Evolutionary conservation across 768 basidiomycete species (phyloP), one percentile per base, ranked within the genome.

Genomic region (Crepidotus variabilis): DNA sequence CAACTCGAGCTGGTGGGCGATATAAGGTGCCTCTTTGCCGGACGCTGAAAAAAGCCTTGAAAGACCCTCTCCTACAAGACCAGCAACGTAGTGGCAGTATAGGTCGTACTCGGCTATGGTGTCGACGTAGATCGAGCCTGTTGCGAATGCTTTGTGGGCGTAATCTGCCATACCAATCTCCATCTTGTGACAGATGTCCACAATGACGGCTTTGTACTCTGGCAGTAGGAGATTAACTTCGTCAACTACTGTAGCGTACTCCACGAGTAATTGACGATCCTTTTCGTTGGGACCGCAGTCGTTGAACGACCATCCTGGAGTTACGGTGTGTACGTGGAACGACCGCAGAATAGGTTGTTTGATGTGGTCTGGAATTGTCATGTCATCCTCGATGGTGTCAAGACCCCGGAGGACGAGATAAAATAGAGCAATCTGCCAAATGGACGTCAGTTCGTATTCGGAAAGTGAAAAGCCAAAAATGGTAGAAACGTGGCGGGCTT

Each of bases 321-420:
- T 84, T 21, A 88, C 75, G 4, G 90, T 87, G 63, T 88, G 83
- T 64, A 84, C 70, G 74, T 95, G 88, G 73, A 98, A 94, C 0
- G 83, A 73, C 9, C 92, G 85, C 33, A 99, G 78, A 24, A 98
- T 65, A 2, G 92, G 88, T 53, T 94, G 91, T 69, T 99, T 99
- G 63, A 87, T 70, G 16, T 84, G 75, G 70, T 94, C 92, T 0
- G 91, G 80, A 55, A 99, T 83, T 0, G 94, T 91, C 94, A 98
- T 98, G 75, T 99, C 96, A 71, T 99, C 96, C 71, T 98, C 96
- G 60, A 99, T 84, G 3, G 96, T 99, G 70, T 99, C 96, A n/a
- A 98, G 77, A 5, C 86, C 97, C 20, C 96, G 85, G 6, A 99
- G 80, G 5, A 95, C 90, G 45, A 99, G 83, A 72, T 98, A 99